phyloP scores from a whole-genome alignment of 345 rosid species.

The Balakata baccata region DNA sequence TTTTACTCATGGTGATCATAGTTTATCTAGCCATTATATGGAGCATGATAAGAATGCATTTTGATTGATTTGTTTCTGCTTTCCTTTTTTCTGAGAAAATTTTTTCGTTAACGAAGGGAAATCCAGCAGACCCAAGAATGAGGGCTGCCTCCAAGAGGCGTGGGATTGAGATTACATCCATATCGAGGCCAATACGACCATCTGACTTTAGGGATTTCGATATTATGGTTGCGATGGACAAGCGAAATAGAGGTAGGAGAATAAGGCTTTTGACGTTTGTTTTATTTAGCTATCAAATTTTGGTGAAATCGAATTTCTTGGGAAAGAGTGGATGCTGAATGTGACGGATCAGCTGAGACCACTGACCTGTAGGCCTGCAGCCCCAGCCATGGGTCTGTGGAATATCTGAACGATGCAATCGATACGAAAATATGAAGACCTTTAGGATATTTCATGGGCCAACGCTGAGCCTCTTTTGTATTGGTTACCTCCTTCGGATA shows the following conservation, averaged over 20 bases:
- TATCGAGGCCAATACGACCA: conserved; percentile 79
- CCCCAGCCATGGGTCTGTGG: no score
- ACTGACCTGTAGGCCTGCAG: no score
- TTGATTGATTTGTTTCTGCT: background rate
- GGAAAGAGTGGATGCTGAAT: background rate
- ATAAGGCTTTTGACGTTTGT: no score
- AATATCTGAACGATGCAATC: no score
- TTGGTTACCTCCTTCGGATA: no score
- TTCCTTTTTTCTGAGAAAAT: no score
- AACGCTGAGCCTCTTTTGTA: no score
- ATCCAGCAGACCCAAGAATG: conserved; percentile 90
- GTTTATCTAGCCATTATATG: background rate
- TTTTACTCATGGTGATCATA: background rate
- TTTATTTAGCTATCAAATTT: no score
- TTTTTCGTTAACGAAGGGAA: conserved; percentile 46
- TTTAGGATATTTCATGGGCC: no score
- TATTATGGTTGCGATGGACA: conserved; percentile 92
- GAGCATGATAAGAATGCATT: background rate
- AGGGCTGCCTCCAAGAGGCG: conserved; percentile 76
- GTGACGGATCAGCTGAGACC: no score
- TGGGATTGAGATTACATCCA: conserved; percentile 80
- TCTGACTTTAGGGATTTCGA: conserved; percentile 86
- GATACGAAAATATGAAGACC: no score
- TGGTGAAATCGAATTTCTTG: background rate
- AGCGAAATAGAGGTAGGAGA: conserved; percentile 59